These are phyloP conservation scores for Bisporella sp. DNA, from an alignment of 2,329 filamentous ascomycete species.

Conservation along the genomic window DNA sequence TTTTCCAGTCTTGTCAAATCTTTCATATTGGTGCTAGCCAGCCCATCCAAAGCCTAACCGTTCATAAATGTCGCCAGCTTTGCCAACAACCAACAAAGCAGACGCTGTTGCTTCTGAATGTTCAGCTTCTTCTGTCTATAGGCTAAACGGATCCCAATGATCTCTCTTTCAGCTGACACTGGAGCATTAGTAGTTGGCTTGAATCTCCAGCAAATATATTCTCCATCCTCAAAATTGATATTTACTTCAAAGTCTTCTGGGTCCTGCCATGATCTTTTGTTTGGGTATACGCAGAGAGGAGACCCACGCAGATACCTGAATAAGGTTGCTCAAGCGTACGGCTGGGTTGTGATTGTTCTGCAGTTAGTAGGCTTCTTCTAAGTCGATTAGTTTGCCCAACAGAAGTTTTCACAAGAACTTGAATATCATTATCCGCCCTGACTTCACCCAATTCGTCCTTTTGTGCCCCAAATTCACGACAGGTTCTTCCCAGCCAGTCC, in stretches of 20 bases:
- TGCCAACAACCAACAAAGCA: conserved; percentile 6
- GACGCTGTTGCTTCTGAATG: background rate
- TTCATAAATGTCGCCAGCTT: conserved; percentile 1
- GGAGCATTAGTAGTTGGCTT: conserved; percentile 1
- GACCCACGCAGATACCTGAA: conserved; percentile 1
- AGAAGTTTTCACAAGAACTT: conserved; percentile 1
- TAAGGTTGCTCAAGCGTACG: background rate
- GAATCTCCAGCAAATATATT: conserved; percentile 1
- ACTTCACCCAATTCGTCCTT: background rate
- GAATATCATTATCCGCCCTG: background rate
- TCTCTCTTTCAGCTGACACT: background rate
- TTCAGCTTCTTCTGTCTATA: background rate
- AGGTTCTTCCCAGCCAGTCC: conserved; percentile 7
- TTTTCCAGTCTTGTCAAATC: conserved; percentile 1
- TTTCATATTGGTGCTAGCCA: background rate
- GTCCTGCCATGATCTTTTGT: background rate
- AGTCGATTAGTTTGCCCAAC: conserved; percentile 2
- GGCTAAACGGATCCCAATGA: conserved; percentile 2
- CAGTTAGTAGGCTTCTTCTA: conserved; percentile 1
- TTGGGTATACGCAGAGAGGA: background rate
- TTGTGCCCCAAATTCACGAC: background rate
- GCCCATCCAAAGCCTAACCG: conserved; percentile 4
- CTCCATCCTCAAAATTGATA: conserved; percentile 1
- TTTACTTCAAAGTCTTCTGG: conserved; percentile 1
- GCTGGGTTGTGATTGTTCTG: background rate